Evolutionary conservation across 108 stramenopile species (phyloP), one percentile per base, ranked within the genome.

Genomic region (Cyclotella choctawhatcheeana): DNA sequence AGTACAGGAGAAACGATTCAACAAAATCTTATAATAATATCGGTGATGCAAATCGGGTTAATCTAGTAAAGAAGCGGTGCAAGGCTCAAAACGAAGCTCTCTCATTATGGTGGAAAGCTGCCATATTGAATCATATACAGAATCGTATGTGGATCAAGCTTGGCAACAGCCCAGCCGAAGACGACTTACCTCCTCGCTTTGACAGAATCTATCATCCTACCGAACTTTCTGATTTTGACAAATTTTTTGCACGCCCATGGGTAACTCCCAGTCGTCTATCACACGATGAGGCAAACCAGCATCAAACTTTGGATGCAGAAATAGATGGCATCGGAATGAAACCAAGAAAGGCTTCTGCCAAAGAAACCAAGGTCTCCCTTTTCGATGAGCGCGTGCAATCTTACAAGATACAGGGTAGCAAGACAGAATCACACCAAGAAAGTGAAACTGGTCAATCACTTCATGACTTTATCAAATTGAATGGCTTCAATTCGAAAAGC

Each of bases 121-220:
- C 92, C 3, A 73, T 93, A 47, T 84, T 89, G 67, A 21, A 67
- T 17, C 77, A 87, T 69, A 84, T 95, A 14, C 86, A 93, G 47
- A 83, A 89, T 44, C 77, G 94, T 33, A 89, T 91, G 87, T 95
- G 94, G 94, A 91, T 92, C 80, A 78, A 87, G 44, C 71, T 93
- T n/a, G 86, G 86, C 4, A 60, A 62, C 21, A 79, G 65, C 27
- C 83, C 84, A 24, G 37, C 62, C 47, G 81, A 74, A 17, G 69
- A 83, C 17, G 40, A 84, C n/a, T 44, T 91, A 21, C 87, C 90
- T n/a, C 82, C 90, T 8, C 77, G 90, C 4, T 95, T 89, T 58
- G 92, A 96, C 65, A 84, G 91, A 43, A 84, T 84, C 21, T 71
- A 84, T 35, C 79, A 77, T 37, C 75, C 83, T 4, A 67, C 45